These are phyloP conservation scores for Biscutella laevigata DNA, from an alignment of 441 rosid genomes.

Conservation along the genomic window DNA sequence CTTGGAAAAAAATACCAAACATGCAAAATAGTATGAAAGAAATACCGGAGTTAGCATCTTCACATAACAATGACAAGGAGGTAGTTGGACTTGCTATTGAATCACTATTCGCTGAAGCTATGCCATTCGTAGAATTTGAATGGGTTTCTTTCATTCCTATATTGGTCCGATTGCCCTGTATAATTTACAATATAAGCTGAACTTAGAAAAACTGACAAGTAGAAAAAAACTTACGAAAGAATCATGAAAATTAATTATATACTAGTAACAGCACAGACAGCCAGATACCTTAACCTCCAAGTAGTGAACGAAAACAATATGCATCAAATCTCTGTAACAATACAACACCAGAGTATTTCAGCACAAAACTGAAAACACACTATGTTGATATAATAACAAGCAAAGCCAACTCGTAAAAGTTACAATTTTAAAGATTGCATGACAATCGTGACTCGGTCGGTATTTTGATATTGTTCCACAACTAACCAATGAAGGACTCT, in stretches of 20 bases:
- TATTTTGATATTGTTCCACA: not conserved
- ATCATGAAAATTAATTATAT: not conserved
- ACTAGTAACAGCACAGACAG: conserved; percentile 11
- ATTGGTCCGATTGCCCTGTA: conserved; percentile 60
- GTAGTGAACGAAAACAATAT: conserved; percentile 94
- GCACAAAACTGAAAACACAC: conserved; percentile 11
- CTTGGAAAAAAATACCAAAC: conserved; percentile 6
- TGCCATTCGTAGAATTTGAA: conserved; percentile 33
- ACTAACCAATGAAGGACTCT: not conserved
- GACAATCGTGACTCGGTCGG: not conserved
- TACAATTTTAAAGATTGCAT: not conserved
- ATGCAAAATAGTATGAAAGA: conserved; percentile 6
- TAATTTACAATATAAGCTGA: conserved; percentile 6
- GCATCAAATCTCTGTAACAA: conserved; percentile 76
- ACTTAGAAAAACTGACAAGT: not conserved
- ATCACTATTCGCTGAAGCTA: conserved; percentile 56
- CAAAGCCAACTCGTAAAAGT: not conserved
- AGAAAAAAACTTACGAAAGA: not conserved
- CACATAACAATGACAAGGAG: conserved; percentile 58
- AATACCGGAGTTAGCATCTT: conserved; percentile 88
- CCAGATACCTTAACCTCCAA: conserved; percentile 94
- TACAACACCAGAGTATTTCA: not conserved
- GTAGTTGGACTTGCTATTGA: conserved; percentile 74
- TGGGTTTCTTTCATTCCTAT: conserved; percentile 40
- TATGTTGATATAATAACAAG: conserved; percentile 1